Evolutionary conservation across 805 yeast species (phyloP).

Genomic region (Lachancea thermotolerans): DNA sequence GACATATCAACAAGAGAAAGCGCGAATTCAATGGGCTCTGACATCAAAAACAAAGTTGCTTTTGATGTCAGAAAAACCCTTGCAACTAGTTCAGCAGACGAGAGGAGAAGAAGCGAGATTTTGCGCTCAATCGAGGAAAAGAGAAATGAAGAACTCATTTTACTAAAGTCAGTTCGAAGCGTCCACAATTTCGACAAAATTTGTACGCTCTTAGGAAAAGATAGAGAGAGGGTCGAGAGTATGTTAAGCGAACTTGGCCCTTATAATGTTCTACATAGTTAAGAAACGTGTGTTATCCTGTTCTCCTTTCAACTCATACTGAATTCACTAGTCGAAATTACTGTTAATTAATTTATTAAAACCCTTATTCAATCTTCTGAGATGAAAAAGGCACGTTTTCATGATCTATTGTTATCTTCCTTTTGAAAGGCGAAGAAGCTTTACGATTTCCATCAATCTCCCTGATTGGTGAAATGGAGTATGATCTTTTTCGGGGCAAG

Average conservation of each 20-base stretch:
- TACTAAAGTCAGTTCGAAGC: constrained; percentile 43
- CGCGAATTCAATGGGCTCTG: constrained; percentile 3
- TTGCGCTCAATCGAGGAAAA: constrained; percentile 29
- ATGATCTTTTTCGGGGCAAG: constrained; percentile 2
- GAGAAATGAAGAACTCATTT: constrained; percentile 10
- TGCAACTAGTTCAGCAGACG: constrained; percentile 18
- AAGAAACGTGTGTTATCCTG: constrained; percentile 1
- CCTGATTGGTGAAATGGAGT: constrained; percentile 9
- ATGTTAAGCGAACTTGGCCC: constrained; percentile 43
- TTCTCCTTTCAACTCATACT: neutral
- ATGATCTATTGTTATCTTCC: constrained; percentile 1
- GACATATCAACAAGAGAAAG: constrained; percentile 11
- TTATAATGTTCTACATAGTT: constrained; percentile 41
- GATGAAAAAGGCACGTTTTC: neutral
- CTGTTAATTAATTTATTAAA: neutral
- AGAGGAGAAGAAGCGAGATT: constrained; percentile 16
- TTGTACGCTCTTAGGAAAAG: constrained; percentile 59
- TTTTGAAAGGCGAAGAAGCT: constrained; percentile 6
- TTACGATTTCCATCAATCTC: constrained; percentile 5
- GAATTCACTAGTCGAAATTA: neutral
- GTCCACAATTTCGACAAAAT: constrained; percentile 57
- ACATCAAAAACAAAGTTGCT: constrained; percentile 17
- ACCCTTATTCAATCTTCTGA: constrained; percentile 1
- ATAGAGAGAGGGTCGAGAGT: constrained; percentile 48
- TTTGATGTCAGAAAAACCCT: constrained; percentile 22